Conservation (phyloP, 305 asterid species). For the Fraxinus floribunda region DNA sequence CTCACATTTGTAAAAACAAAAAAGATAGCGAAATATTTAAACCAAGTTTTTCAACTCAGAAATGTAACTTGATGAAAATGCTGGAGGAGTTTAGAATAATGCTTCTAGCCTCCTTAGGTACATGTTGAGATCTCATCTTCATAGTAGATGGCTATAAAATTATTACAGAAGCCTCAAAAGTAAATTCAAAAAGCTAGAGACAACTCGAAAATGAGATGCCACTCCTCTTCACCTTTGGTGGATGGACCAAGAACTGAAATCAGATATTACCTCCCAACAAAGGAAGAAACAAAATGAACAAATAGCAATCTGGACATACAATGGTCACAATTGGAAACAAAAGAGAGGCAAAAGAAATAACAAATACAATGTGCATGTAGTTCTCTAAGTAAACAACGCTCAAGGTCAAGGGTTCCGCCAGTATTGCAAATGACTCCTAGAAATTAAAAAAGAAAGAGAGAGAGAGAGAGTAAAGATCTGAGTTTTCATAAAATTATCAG, state of each 20-base stretch:
- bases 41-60: too few relatives aligned
- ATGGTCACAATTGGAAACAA: slow-evolving; percentile 37
- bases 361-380: slow-evolving; percentile 89
- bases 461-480: too few relatives aligned
- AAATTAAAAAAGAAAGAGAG: too few relatives aligned
- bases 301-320: slow-evolving; percentile 20
- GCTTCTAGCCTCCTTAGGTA: slow-evolving; percentile 40
- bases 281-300: background rate
- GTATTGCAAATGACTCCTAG: too few relatives aligned
- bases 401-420: too few relatives aligned
- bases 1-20: too few relatives aligned
- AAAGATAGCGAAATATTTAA: too few relatives aligned
- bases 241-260: slow-evolving; percentile 41
- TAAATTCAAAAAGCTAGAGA: slow-evolving; percentile 45
- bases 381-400: slow-evolving; percentile 38
- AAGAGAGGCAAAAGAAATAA: slow-evolving; percentile 55
- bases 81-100: slow-evolving; percentile 52
- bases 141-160: slow-evolving; percentile 55
- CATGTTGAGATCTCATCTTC: slow-evolving; percentile 57
- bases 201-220: slow-evolving; percentile 40
- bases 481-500: too few relatives aligned
- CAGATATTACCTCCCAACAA: background rate
- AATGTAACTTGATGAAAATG: background rate
- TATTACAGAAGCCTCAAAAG: slow-evolving; percentile 49
- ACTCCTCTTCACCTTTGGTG: slow-evolving; percentile 39